These are phyloP conservation scores for Xylaria sp. DNA, from an alignment of 2,329 filamentous ascomycete species.

Conservation along the genomic window DNA sequence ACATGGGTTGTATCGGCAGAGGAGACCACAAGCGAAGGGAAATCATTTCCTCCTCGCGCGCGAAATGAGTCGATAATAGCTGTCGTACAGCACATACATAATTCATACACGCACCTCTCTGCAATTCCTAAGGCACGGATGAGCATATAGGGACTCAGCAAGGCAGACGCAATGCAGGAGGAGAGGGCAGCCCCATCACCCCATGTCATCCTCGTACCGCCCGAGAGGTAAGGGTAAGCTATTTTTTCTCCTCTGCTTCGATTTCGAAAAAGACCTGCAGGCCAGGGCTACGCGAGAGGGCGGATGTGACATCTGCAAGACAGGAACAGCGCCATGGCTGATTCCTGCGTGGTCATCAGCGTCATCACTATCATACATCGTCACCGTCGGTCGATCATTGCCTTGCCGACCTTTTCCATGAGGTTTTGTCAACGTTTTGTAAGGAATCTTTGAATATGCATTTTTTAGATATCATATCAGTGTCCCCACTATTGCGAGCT, in stretches of 20 bases:
- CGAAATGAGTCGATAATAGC: neutral
- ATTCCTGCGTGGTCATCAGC: conserved; percentile 25
- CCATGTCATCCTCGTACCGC: conserved; percentile 1
- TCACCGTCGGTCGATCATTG: conserved; percentile 18
- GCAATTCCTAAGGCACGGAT: neutral
- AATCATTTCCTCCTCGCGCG: conserved; percentile 1
- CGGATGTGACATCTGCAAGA: conserved; percentile 21
- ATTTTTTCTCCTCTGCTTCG: neutral
- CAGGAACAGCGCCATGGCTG: conserved; percentile 34
- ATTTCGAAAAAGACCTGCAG: conserved; percentile 23
- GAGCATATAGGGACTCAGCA: neutral
- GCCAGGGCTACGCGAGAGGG: conserved; percentile 11
- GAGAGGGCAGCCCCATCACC: neutral
- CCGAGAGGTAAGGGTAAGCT: conserved; percentile 17
- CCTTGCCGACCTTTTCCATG: conserved; percentile 13
- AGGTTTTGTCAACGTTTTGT: neutral
- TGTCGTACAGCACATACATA: neutral
- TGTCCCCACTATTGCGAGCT: neutral
- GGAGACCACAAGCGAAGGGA: neutral
- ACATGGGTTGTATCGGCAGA: neutral
- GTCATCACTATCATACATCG: neutral
- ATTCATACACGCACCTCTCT: neutral
- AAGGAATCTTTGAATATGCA: neutral
- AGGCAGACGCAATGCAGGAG: conserved; percentile 7
- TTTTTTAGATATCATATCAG: neutral